Base-by-base conservation (phyloP, 148 eudicot species). In the Chenopodium suecicum region DNA sequence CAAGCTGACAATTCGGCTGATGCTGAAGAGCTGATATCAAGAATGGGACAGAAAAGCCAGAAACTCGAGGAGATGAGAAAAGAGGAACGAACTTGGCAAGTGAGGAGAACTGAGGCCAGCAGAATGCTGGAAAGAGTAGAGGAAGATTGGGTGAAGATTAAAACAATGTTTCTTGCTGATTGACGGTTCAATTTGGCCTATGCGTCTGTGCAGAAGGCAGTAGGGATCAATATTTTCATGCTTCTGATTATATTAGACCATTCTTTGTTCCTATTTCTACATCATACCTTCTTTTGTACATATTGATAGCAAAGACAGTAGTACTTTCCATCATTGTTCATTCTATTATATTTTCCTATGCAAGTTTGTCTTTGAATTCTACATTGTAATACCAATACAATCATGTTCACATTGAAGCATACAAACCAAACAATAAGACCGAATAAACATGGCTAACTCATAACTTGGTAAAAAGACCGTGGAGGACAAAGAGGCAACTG, bases 121-220 rank as follows among this genome's bases (percentile, higher is more conserved):
- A 75, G 69, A 32, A 82, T n/a, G 50, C 67, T 85, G 52, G 66
- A 56, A 81, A 60, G 75, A 50, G 75, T 85, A 2, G 85, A 85
- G 74, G 80, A 82, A 47, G 85, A 82, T 1, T 85, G 87, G 87
- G 47, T 25, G 2, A 56, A 62, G 70, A 34, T 76, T 14, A 84
- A 80, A 56, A 56, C 23, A 29, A 31, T 82, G 67, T 31, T 82
- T 31, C 70, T 58, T 25, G 74, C 52, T 68, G 48, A 65, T 46
- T 76, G 78, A 44, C 71, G n/a, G 13, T 82, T 75, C 80, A 81
- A 29, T 76, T 64, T 34, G 69, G 52, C 70, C 25, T 60, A 32
- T 7, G 34, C n/a, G 31, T 34, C 25, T 76, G 50, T 13, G 25
- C 64, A 76, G 19, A 34, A 27, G 46, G 50, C 31, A 6, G 67